Conservation (phyloP, 768 basidiomycete genomes). For the Roridomyces roridus region DNA sequence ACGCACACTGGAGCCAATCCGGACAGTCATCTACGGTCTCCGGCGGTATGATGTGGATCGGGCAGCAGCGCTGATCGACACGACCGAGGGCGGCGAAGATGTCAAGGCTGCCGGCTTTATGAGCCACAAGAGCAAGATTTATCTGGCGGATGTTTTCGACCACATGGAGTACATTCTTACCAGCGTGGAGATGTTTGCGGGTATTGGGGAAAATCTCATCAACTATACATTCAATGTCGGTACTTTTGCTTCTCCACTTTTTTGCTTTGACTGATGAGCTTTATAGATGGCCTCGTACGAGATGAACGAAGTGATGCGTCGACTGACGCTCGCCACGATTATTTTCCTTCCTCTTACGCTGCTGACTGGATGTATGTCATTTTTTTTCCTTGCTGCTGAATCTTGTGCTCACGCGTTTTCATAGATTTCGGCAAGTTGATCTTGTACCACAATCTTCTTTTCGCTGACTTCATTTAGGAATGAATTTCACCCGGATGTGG, state of each 20-base stretch:
- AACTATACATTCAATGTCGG: slow-evolving; percentile 78
- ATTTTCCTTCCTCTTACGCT: slow-evolving; percentile 75
- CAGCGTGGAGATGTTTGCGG: slow-evolving; percentile 77
- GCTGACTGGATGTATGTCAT: slow-evolving; percentile 69
- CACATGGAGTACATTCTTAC: slow-evolving; percentile 78
- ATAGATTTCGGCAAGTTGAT: no score
- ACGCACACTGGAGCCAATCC: slow-evolving; percentile 76
- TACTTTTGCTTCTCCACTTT: slow-evolving; percentile 5
- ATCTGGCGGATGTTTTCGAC: slow-evolving; percentile 79
- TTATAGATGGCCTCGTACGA: slow-evolving; percentile 74
- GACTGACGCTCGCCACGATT: slow-evolving; percentile 71
- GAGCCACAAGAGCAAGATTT: slow-evolving; percentile 74
- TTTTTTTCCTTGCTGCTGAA: slow-evolving; percentile 11
- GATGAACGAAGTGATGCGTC: slow-evolving; percentile 73
- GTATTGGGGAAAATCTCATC: slow-evolving; percentile 75
- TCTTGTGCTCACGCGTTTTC: background rate
- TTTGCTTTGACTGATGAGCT: slow-evolving; percentile 1
- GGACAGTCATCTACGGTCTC: slow-evolving; percentile 71
- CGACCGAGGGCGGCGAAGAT: slow-evolving; percentile 40
- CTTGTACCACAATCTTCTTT: no score
- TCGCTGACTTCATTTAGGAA: slow-evolving; percentile 39
- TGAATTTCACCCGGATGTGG: slow-evolving; percentile 68
- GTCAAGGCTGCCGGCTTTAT: slow-evolving; percentile 64
- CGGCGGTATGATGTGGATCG: slow-evolving; percentile 76
- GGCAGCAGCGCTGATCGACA: slow-evolving; percentile 60